Evolutionary conservation across 2,329 filamentous ascomycete species (phyloP).

Genomic region (Beauveria pseudobassiana): DNA sequence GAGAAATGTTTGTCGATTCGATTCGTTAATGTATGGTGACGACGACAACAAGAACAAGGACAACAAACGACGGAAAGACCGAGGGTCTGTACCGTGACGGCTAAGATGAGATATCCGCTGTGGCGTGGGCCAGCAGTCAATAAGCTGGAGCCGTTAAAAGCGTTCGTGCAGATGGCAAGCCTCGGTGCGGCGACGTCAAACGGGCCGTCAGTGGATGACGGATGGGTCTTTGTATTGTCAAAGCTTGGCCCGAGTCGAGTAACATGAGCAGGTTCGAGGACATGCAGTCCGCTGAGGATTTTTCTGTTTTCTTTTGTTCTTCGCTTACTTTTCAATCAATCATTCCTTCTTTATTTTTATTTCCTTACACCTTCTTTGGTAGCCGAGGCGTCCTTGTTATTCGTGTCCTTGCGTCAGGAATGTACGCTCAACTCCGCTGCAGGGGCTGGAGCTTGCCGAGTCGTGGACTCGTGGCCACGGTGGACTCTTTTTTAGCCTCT

Average conservation of each 20-base stretch:
- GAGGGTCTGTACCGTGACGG: not conserved
- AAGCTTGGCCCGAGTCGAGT: not conserved
- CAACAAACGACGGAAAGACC: conserved; percentile 14
- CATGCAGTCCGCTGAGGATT: not conserved
- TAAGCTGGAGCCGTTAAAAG: not conserved
- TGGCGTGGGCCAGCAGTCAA: conserved; percentile 1
- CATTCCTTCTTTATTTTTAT: too few species aligned
- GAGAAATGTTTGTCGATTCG: not conserved
- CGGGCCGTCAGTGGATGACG: not conserved
- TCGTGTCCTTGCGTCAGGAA: too few species aligned
- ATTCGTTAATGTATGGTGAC: not conserved
- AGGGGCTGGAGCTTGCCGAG: too few species aligned
- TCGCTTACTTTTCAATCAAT: too few species aligned
- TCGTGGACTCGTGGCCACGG: too few species aligned
- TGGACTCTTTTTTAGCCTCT: too few species aligned
- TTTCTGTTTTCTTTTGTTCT: not conserved
- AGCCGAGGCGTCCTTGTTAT: too few species aligned
- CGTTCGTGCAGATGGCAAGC: not conserved
- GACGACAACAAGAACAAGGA: not conserved
- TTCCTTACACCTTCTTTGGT: too few species aligned
- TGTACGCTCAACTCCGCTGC: too few species aligned
- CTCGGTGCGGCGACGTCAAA: not conserved
- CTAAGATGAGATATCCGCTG: conserved; percentile 9
- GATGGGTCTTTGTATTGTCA: not conserved
- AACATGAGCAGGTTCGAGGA: not conserved